A percentile compares a stretch with the other conserved stretches of the same genome.
Evolutionary conservation across 2,329 filamentous ascomycete genomes (phyloP).

Genomic region (Xylariaceae sp.): DNA sequence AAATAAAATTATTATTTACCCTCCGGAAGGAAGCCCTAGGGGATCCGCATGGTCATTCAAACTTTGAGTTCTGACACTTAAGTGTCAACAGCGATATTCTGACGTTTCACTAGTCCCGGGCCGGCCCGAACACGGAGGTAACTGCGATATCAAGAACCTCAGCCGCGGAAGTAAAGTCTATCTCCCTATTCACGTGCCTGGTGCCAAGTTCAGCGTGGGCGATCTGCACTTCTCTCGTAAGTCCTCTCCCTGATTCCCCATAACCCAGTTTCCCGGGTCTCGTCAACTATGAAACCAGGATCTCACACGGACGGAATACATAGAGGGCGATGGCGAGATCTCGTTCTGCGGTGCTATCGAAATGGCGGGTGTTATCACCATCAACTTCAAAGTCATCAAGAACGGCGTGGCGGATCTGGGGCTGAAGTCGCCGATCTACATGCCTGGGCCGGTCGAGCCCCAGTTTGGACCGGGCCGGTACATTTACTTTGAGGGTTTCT

Average conservation of each 20-base stretch:
- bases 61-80: not conserved
- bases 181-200: slow-evolving; percentile 77
- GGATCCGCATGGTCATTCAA: not conserved
- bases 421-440: slow-evolving; percentile 79
- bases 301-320: slow-evolving; percentile 2
- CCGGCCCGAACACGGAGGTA: slow-evolving; percentile 80
- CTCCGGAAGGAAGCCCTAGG: not conserved
- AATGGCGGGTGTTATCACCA: slow-evolving; percentile 86
- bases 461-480: slow-evolving; percentile 78
- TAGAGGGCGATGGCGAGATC: slow-evolving; percentile 83
- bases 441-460: slow-evolving; percentile 81
- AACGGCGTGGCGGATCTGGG: slow-evolving; percentile 66
- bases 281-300: not conserved
- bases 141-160: slow-evolving; percentile 88
- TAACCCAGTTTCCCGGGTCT: not conserved
- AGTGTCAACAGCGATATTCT: not conserved
- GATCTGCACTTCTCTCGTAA: slow-evolving; percentile 74
- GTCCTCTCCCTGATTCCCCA: slow-evolving; percentile 18
- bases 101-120: slow-evolving; percentile 54
- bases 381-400: slow-evolving; percentile 86
- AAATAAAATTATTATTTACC: too few species aligned
- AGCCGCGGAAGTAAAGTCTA: slow-evolving; percentile 76
- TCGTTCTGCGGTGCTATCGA: slow-evolving; percentile 87
- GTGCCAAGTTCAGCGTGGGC: slow-evolving; percentile 85
- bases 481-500: slow-evolving; percentile 86